A percentile compares a stretch with the other conserved stretches of the same genome.
Conservation (phyloP, 805 yeast genomes). For the Hanseniaspora valbyensis region DNA sequence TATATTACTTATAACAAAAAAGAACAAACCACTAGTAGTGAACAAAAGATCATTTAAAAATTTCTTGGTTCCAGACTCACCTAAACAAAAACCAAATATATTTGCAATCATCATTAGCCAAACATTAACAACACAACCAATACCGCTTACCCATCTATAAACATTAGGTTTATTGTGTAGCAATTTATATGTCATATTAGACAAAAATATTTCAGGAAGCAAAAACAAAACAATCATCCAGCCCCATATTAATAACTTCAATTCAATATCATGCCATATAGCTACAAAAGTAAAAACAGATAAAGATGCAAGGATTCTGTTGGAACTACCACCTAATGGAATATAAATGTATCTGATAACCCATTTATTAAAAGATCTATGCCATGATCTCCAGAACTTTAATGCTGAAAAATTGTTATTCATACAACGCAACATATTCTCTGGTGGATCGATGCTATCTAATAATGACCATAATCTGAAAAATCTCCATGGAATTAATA, state of each 20-base stretch:
- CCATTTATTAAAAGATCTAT: slow-evolving; percentile 86
- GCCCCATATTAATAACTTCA: slow-evolving; percentile 84
- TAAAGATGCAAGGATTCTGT: slow-evolving; percentile 63
- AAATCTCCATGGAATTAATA: slow-evolving; percentile 90
- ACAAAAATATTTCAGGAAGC: slow-evolving; percentile 69
- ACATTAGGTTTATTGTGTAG: slow-evolving; percentile 37
- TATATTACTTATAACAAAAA: slow-evolving; percentile 48
- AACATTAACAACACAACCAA: slow-evolving; percentile 79
- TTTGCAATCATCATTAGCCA: slow-evolving; percentile 99
- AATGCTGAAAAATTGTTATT: slow-evolving; percentile 84
- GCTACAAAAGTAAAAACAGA: slow-evolving; percentile 93
- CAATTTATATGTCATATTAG: slow-evolving; percentile 34
- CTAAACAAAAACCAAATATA: slow-evolving; percentile 86
- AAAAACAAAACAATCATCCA: slow-evolving; percentile 83
- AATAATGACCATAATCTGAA: slow-evolving; percentile 84
- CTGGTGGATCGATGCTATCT: slow-evolving; percentile 95
- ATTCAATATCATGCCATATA: slow-evolving; percentile 94
- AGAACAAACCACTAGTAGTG: slow-evolving; percentile 55
- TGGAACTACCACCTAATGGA: slow-evolving; percentile 76
- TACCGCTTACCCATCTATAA: slow-evolving; percentile 73
- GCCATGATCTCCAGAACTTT: slow-evolving; percentile 99
- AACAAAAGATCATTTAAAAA: slow-evolving; percentile 60
- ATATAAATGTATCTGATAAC: slow-evolving; percentile 76
- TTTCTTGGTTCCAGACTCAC: slow-evolving; percentile 67
- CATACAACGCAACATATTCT: slow-evolving; percentile 93